A percentile compares a stretch with the other conserved stretches of the same genome.
Evolutionary conservation across 805 yeast genomes (phyloP).

Genomic region (Sungouiozyma ichnusensis): DNA sequence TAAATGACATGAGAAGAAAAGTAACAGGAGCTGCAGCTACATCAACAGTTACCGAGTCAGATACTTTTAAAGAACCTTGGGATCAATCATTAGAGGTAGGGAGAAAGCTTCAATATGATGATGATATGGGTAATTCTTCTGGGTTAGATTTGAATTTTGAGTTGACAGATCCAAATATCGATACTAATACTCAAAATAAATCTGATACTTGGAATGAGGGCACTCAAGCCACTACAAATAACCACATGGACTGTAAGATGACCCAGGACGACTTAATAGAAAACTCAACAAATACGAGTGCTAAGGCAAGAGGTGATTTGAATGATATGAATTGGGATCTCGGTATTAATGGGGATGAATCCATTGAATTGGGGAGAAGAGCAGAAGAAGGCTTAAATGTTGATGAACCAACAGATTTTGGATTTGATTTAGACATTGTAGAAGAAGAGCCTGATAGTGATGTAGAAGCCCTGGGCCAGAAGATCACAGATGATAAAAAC

Average conservation of each 20-base stretch:
- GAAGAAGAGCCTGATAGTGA: constrained; percentile 25
- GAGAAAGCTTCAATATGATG: constrained; percentile 19
- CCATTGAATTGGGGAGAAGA: constrained; percentile 61
- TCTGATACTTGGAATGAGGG: constrained; percentile 18
- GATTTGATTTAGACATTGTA: constrained; percentile 41
- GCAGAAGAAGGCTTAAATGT: constrained; percentile 20
- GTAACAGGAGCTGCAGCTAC: constrained; percentile 25
- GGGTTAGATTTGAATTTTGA: constrained; percentile 29
- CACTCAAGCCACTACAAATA: constrained; percentile 10
- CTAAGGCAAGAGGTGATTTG: constrained; percentile 15
- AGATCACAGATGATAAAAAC: constrained; percentile 18
- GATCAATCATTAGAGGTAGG: constrained; percentile 27
- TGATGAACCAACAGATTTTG: constrained; percentile 35
- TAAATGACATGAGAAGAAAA: constrained; percentile 16
- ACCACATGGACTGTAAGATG: background rate
- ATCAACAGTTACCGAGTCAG: background rate
- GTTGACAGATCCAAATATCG: constrained; percentile 10
- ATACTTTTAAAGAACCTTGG: constrained; percentile 9
- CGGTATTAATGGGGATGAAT: constrained; percentile 24
- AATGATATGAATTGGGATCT: constrained; percentile 22
- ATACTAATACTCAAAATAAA: constrained; percentile 8
- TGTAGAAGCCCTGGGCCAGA: constrained; percentile 21
- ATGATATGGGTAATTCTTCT: constrained; percentile 15
- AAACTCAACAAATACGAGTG: background rate
- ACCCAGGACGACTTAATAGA: background rate